Conservation (phyloP, 805 yeast species). For the Teunomyces atbi region DNA sequence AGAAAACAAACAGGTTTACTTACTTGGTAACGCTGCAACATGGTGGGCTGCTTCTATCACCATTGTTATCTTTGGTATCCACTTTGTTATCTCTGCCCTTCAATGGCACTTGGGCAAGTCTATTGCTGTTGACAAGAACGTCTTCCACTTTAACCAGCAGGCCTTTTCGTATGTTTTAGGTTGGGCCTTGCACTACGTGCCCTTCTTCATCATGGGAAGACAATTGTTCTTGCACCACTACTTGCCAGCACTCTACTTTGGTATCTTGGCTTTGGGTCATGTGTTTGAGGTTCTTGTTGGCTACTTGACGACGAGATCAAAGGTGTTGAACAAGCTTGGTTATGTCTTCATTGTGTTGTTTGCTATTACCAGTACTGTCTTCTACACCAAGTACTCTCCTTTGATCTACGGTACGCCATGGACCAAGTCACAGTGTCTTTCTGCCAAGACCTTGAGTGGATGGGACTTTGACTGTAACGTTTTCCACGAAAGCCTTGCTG, state of each 20-base stretch:
- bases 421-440: conserved; percentile 67
- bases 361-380: conserved; percentile 47
- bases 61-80: conserved; percentile 49
- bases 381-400: conserved; percentile 65
- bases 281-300: conserved; percentile 50
- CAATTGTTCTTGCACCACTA: conserved; percentile 93
- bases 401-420: conserved; percentile 76
- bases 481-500: conserved; percentile 39
- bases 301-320: conserved; percentile 37
- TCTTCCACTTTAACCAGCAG: conserved; percentile 65
- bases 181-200: conserved; percentile 68
- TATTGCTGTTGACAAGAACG: conserved; percentile 49
- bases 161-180: conserved; percentile 63
- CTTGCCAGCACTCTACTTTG: conserved; percentile 89
- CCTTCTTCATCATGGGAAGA: conserved; percentile 86
- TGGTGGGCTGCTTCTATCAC: conserved; percentile 72
- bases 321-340: conserved; percentile 43
- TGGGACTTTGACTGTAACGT: conserved; percentile 90
- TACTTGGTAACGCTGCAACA: conserved; percentile 73
- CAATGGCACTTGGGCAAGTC: conserved; percentile 60
- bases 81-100: conserved; percentile 45
- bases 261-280: conserved; percentile 73
- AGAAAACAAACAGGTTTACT: conserved; percentile 59
- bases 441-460: conserved; percentile 53
- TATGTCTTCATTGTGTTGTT: conserved; percentile 48